phyloP scores from a whole-genome alignment of 2,329 filamentous ascomycete species.

The Hortaea sp. region DNA sequence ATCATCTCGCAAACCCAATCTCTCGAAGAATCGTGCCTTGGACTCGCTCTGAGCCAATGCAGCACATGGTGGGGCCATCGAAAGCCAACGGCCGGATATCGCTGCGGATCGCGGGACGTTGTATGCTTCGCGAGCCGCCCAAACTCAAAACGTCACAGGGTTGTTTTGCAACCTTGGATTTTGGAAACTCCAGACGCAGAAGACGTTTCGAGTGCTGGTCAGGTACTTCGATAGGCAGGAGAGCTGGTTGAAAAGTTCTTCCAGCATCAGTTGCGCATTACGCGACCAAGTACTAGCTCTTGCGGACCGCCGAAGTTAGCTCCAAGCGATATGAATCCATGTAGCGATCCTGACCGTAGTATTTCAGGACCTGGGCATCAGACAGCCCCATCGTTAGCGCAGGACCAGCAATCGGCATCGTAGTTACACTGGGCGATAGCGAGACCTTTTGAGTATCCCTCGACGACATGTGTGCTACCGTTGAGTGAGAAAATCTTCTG shows the following conservation, averaged over 20 bases:
- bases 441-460: not conserved
- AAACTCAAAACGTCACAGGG: not conserved
- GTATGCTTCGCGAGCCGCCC: not conserved
- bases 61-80: slow-evolving; percentile 17
- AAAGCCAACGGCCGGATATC: not conserved
- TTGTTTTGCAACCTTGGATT: not conserved
- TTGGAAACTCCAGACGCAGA: not conserved
- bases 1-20: slow-evolving; percentile 32
- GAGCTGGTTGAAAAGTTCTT: not conserved
- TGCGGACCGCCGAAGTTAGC: not conserved
- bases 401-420: not conserved
- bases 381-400: too few species aligned
- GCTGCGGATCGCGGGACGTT: not conserved
- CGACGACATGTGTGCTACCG: not conserved
- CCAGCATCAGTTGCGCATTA: not conserved
- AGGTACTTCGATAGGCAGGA: not conserved
- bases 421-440: not conserved
- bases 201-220: not conserved
- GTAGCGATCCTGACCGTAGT: not conserved
- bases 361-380: not conserved
- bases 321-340: not conserved
- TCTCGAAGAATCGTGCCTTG: slow-evolving; percentile 33
- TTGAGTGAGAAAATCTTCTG: not conserved
- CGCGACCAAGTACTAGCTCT: not conserved
- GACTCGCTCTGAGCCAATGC: slow-evolving; percentile 35